Conservation (phyloP, 2,329 filamentous ascomycete genomes). For the Diaporthe sp. region DNA sequence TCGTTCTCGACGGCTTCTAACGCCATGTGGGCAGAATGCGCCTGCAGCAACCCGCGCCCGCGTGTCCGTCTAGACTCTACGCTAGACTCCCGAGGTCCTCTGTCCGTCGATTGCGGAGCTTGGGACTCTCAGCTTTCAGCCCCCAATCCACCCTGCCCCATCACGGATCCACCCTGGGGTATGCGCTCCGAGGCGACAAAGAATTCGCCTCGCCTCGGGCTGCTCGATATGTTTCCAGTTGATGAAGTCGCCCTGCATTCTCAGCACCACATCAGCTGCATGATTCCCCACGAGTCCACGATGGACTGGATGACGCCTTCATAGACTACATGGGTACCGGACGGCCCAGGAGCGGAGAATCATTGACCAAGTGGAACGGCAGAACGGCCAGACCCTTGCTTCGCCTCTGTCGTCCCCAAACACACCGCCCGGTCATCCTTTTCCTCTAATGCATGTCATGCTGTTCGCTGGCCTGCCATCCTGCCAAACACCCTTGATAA, state of each 20-base stretch:
- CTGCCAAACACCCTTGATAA: not conserved
- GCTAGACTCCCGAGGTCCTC: not conserved
- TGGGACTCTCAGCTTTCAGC: constrained; percentile 14
- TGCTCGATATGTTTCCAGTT: constrained; percentile 10
- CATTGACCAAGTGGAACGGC: not conserved
- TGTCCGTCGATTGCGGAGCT: not conserved
- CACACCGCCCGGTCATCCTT: not conserved
- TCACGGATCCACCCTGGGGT: constrained; percentile 1
- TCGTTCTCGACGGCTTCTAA: not conserved
- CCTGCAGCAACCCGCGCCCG: not conserved
- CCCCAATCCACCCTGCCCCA: constrained; percentile 2
- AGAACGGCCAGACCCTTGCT: not conserved
- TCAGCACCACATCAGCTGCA: constrained; percentile 3
- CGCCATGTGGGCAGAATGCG: not conserved
- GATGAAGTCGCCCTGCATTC: constrained; percentile 23
- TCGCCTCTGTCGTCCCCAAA: not conserved
- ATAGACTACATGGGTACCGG: not conserved
- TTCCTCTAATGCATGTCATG: constrained; percentile 1
- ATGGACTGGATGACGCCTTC: not conserved
- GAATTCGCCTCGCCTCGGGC: not conserved
- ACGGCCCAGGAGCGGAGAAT: not conserved
- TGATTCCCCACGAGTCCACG: not conserved
- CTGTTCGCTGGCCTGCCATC: not conserved
- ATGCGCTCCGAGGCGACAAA: constrained; percentile 1
- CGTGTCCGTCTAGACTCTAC: not conserved